Evolutionary conservation across 441 rosid species (phyloP), one percentile per base, ranked within the genome.

Genomic region (Eruca vesicaria): DNA sequence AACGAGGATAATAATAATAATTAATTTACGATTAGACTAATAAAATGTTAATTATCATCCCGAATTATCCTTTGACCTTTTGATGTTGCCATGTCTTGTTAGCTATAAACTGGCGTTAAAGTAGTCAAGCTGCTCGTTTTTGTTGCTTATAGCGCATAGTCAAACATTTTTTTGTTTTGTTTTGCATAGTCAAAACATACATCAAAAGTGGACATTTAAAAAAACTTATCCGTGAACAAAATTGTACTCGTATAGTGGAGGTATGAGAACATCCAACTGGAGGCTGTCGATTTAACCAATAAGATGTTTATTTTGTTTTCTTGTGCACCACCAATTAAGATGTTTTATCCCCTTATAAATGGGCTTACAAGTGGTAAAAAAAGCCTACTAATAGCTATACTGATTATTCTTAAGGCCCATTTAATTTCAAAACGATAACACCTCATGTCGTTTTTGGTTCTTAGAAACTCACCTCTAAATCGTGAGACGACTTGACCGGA

Each of bases 401-500:
- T n/a, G 3, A 56, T 23, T 26, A 14, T 0, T 29, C 6, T 57
- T 0, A 14, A 32, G 33, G 74, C 70, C 74, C 79, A 69, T 29
- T 21, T 15, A 58, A 28, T 15, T 3, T 2, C 0, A 2, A 69
- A 76, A 68, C 74, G 74, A 36, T 57, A 7, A 9, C 1, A 1
- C 7, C 5, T 1, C 7, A 2, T 70, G 45, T 56, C 66, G 75
- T 76, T 70, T n/a, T 70, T 1, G 0, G 28, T 32, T 58, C 2
- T 9, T 41, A 57, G 32, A 60, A 71, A 71, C 66, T 15, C 48
- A 77, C 66, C 77, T 64, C 76, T 66, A 71, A 35, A 71, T 36
- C 58, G 74, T 15, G 15, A 65, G 63, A 63, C 57, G 48, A 72
- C 77, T 78, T 78, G 80, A 78, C 80, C 72, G 77, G 80, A 72